Conservation (phyloP, 345 rosid genomes). For the Laguncularia racemosa region DNA sequence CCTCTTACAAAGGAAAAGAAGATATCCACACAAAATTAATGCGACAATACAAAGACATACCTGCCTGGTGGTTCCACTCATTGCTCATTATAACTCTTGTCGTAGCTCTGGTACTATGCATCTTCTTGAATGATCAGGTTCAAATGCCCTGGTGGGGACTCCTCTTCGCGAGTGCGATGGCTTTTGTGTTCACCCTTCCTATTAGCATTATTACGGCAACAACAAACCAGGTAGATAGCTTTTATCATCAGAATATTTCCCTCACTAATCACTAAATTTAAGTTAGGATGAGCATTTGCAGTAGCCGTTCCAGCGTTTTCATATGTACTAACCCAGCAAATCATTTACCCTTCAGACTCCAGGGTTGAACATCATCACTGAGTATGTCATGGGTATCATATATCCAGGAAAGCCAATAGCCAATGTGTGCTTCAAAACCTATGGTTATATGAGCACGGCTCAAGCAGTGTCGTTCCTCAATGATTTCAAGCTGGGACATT, state of each 20-base stretch:
- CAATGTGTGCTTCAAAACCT: conserved; percentile 85
- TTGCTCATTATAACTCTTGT: conserved; percentile 6
- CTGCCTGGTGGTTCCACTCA: conserved; percentile 19
- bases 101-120: conserved; percentile 11
- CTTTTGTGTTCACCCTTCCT: conserved; percentile 20
- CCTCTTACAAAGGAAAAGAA: conserved; percentile 11
- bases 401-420: conserved; percentile 87
- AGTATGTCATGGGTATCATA: conserved; percentile 75
- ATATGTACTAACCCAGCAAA: too few relatives aligned
- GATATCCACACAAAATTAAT: conserved; percentile 14
- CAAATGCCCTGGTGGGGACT: conserved; percentile 23
- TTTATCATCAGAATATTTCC: too few relatives aligned
- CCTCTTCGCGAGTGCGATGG: conserved; percentile 13
- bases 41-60: conserved; percentile 15
- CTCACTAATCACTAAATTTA: too few relatives aligned
- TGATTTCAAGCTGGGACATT: conserved; percentile 90
- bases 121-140: conserved; percentile 16
- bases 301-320: too few relatives aligned
- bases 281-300: too few relatives aligned
- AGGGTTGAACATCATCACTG: conserved; percentile 80
- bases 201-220: conserved; percentile 20
- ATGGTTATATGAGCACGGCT: conserved; percentile 87
- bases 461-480: conserved; percentile 88
- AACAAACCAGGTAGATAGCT: conserved; percentile 12
- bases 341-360: conserved; percentile 45